Percentiles rank a stretch among this genome's conserved stretches.
phyloP scores from a whole-genome alignment of 2,329 filamentous ascomycete genomes.

The Zymoseptoria tritici region DNA sequence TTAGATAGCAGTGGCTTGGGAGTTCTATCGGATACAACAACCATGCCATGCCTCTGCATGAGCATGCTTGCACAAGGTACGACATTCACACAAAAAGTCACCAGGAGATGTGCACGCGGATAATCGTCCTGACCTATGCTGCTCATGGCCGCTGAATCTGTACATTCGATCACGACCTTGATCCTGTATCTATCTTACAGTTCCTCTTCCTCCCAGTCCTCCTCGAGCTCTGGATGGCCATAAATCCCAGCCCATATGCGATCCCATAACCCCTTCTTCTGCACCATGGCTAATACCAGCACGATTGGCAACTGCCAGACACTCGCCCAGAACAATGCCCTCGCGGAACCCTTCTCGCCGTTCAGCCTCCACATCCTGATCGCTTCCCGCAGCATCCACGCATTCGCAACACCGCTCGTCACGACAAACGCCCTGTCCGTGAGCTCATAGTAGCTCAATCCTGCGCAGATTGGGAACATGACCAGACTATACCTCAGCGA shows the following conservation, averaged over 20 bases:
- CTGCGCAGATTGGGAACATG: conserved; percentile 80
- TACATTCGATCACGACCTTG: not conserved
- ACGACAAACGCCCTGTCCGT: conserved; percentile 80
- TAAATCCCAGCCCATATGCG: conserved; percentile 65
- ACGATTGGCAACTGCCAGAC: conserved; percentile 92
- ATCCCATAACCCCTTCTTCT: conserved; percentile 90
- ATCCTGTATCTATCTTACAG: not conserved
- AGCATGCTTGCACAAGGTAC: not conserved
- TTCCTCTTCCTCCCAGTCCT: conserved; percentile 48
- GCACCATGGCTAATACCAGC: conserved; percentile 79
- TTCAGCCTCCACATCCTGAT: conserved; percentile 71
- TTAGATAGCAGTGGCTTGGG: too few relatives aligned
- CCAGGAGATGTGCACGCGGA: not conserved
- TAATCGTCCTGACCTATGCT: not conserved
- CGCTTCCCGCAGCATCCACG: conserved; percentile 76
- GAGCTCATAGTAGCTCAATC: conserved; percentile 68
- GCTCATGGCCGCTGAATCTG: not conserved
- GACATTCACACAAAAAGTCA: not conserved
- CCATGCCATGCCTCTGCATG: not conserved
- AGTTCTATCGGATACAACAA: too few relatives aligned
- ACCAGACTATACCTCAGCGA: conserved; percentile 77
- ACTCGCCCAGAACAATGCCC: conserved; percentile 90
- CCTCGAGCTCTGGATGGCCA: conserved; percentile 49
- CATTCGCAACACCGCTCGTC: conserved; percentile 74
- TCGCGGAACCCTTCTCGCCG: conserved; percentile 71